Conservation (phyloP, 768 basidiomycete species). For the Russula ochroleuca region DNA sequence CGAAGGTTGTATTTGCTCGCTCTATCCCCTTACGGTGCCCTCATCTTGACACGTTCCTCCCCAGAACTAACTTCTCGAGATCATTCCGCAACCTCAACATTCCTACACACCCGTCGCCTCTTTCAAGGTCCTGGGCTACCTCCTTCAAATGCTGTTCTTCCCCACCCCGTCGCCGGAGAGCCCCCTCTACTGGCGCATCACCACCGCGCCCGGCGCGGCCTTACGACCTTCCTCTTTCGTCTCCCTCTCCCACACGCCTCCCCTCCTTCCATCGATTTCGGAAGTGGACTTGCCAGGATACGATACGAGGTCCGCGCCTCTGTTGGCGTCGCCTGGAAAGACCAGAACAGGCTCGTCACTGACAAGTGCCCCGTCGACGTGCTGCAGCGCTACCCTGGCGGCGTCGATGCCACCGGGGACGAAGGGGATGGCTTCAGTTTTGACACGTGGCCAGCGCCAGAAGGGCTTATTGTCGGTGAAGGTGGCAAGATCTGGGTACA, state of each 20-base stretch:
- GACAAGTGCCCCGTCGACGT: constrained; percentile 59
- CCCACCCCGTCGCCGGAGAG: constrained; percentile 54
- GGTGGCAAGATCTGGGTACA: constrained; percentile 77
- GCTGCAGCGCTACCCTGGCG: constrained; percentile 42
- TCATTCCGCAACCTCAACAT: constrained; percentile 75
- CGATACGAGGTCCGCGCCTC: constrained; percentile 71
- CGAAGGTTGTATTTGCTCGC: constrained; percentile 47
- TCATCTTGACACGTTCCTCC: constrained; percentile 9
- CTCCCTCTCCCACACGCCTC: constrained; percentile 63
- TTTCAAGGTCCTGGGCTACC: constrained; percentile 82
- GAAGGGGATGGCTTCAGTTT: constrained; percentile 32
- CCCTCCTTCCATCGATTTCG: constrained; percentile 70
- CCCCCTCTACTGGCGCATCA: constrained; percentile 60
- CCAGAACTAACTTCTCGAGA: constrained; percentile 72
- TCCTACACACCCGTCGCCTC: constrained; percentile 61
- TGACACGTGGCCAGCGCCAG: constrained; percentile 40
- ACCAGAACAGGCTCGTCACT: constrained; percentile 63
- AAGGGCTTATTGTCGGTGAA: constrained; percentile 66
- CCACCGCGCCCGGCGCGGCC: constrained; percentile 68
- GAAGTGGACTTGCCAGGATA: constrained; percentile 60
- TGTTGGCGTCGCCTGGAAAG: constrained; percentile 71
- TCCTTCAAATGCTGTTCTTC: constrained; percentile 77
- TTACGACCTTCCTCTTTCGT: constrained; percentile 76
- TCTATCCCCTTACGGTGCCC: background rate
- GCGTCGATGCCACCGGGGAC: constrained; percentile 20